Evolutionary conservation across 306 rosid genomes (phyloP).

Genomic region (Inga laurina): DNA sequence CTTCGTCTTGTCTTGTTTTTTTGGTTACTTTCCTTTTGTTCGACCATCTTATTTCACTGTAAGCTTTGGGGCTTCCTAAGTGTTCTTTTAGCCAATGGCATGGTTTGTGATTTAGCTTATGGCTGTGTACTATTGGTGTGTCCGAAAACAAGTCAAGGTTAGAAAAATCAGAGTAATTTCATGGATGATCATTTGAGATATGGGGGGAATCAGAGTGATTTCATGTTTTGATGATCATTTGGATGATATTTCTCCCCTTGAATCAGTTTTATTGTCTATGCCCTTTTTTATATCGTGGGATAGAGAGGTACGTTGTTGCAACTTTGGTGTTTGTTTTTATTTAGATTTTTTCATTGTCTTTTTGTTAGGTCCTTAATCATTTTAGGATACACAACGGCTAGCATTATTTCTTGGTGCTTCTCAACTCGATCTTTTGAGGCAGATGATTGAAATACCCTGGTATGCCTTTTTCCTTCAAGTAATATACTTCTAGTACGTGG

Average conservation of each 20-base stretch:
- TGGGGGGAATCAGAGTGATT: neutral
- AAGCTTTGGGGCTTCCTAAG: constrained; percentile 17
- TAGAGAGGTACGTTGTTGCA: constrained; percentile 3
- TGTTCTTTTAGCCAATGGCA: neutral
- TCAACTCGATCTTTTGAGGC: constrained; percentile 84
- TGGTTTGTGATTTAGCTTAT: constrained; percentile 30
- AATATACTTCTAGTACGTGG: neutral
- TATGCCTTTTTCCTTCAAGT: constrained; percentile 47
- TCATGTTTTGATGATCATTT: neutral
- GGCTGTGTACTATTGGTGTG: constrained; percentile 26
- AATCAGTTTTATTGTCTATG: neutral
- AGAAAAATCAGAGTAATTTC: neutral
- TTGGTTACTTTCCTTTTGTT: neutral
- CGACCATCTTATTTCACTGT: constrained; percentile 9
- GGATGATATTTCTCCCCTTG: constrained; percentile 5
- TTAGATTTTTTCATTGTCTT: constrained; percentile 20
- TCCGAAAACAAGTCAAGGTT: constrained; percentile 4
- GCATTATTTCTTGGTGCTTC: constrained; percentile 99
- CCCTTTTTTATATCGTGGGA: neutral
- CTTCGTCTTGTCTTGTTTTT: constrained; percentile 2
- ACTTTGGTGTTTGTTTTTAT: constrained; percentile 2
- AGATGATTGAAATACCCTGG: constrained; percentile 97
- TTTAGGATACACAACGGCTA: constrained; percentile 83
- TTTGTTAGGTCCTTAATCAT: constrained; percentile 50
- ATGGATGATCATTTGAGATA: neutral